Percentiles rank a stretch among this genome's conserved stretches.
Evolutionary conservation across 192 early-diverging fungal species (phyloP).

Genomic region (Coemansia sp.): DNA sequence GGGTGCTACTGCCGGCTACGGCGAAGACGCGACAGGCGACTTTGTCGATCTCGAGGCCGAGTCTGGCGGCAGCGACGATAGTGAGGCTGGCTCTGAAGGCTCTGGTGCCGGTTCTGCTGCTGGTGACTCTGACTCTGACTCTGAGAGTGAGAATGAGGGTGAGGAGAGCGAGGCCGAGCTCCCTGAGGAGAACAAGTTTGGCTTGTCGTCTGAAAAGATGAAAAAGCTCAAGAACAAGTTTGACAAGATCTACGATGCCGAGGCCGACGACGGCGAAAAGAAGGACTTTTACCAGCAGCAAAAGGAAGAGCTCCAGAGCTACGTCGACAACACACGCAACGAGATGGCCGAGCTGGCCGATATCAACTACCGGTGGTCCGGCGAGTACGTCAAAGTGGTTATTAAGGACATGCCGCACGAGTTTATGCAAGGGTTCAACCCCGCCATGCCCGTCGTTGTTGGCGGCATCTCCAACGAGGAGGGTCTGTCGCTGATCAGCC

Average conservation of each 20-base stretch:
- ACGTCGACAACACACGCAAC: conserved; percentile 74
- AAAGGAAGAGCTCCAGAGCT: conserved; percentile 86
- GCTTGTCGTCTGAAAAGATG: conserved; percentile 73
- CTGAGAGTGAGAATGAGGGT: conserved; percentile 37
- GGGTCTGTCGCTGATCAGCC: conserved; percentile 90
- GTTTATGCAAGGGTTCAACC: conserved; percentile 91
- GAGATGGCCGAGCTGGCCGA: conserved; percentile 87
- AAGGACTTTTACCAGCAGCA: conserved; percentile 82
- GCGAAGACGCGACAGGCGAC: conserved; percentile 58
- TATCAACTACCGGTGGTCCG: conserved; percentile 91
- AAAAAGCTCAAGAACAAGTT: conserved; percentile 92
- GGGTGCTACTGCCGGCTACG: conserved; percentile 56
- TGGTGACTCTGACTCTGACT: conserved; percentile 56
- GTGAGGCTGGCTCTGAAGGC: conserved; percentile 42
- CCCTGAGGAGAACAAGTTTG: conserved; percentile 58
- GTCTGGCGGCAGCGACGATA: conserved; percentile 59
- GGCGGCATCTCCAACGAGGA: conserved; percentile 89
- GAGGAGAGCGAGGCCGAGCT: conserved; percentile 55
- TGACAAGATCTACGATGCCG: conserved; percentile 80
- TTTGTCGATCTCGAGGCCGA: conserved; percentile 68
- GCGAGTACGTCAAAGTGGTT: conserved; percentile 90
- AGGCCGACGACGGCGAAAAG: conserved; percentile 69
- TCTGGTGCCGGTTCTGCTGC: conserved; percentile 18
- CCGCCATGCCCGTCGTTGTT: conserved; percentile 84
- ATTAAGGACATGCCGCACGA: conserved; percentile 90